A percentile compares a stretch with the other conserved stretches of the same genome.
phyloP scores from a whole-genome alignment of 345 rosid genomes.

The Eucalyptus erythrocorys region DNA sequence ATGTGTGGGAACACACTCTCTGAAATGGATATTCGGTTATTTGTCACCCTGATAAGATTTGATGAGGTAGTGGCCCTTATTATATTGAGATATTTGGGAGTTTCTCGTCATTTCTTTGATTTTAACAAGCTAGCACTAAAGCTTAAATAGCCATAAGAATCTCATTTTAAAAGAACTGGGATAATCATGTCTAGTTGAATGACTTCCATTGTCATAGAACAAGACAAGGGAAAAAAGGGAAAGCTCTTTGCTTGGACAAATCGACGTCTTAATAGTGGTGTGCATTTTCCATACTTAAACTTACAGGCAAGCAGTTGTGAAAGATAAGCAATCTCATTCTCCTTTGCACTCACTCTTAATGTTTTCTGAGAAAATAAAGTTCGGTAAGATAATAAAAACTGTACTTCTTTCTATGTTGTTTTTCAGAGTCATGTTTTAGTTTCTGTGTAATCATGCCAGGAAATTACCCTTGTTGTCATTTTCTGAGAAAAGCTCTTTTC shows the following conservation, averaged over 20 bases:
- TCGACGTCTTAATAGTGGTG: background rate
- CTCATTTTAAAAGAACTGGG: background rate
- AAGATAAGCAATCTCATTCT: background rate
- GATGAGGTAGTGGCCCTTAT: conserved; percentile 51
- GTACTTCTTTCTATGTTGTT: background rate
- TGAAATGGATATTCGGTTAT: conserved; percentile 69
- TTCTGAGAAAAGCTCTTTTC: background rate
- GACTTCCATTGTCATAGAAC: background rate
- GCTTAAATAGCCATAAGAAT: background rate
- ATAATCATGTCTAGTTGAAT: background rate
- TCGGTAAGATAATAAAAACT: background rate
- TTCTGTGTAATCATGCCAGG: background rate
- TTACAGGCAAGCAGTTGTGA: background rate
- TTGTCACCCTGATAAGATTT: conserved; percentile 85
- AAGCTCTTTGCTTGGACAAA: background rate
- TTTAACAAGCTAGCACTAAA: background rate
- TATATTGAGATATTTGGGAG: background rate
- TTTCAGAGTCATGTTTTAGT: background rate
- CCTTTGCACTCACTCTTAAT: background rate
- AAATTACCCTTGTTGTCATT: background rate
- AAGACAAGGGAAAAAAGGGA: background rate
- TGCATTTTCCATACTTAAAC: background rate
- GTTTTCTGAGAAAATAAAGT: background rate
- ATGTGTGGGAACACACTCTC: conserved; percentile 60
- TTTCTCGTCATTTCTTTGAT: background rate